Percentiles rank a stretch among this genome's conserved stretches.
Evolutionary conservation across 2,329 filamentous ascomycete genomes (phyloP).

Genomic region (Colletotrichum sp.): DNA sequence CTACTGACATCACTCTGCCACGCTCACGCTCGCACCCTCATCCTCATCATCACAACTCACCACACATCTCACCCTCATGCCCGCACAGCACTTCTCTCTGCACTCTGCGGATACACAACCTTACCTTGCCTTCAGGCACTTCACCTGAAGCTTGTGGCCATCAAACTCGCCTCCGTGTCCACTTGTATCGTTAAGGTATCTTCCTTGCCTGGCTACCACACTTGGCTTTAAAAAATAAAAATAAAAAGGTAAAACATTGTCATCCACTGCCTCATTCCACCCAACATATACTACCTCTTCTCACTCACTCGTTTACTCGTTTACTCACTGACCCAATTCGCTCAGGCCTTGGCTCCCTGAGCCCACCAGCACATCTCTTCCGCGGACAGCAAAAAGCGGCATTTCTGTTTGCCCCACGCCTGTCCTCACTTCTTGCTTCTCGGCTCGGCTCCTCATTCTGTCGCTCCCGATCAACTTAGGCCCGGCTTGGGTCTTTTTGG

Average conservation of each 20-base stretch:
- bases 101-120: not conserved
- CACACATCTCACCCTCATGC: not conserved
- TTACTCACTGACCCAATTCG: not conserved
- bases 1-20: constrained; percentile 12
- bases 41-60: not conserved
- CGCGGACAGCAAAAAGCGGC: not conserved
- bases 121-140: not conserved
- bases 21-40: not conserved
- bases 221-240: not conserved
- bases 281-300: not conserved
- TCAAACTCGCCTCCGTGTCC: not conserved
- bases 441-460: constrained; percentile 2
- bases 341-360: not conserved
- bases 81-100: not conserved
- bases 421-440: not conserved
- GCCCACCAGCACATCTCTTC: not conserved
- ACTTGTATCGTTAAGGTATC: not conserved
- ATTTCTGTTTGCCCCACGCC: not conserved
- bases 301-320: not conserved
- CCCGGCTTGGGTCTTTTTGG: not conserved
- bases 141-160: not conserved
- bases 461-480: not conserved
- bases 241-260: not conserved
- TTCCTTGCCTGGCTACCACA: not conserved
- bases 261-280: not conserved